Percentiles rank a stretch among this genome's conserved stretches.
phyloP scores from a whole-genome alignment of 2,329 filamentous ascomycete genomes.

The Pseudogymnoascus sp. region DNA sequence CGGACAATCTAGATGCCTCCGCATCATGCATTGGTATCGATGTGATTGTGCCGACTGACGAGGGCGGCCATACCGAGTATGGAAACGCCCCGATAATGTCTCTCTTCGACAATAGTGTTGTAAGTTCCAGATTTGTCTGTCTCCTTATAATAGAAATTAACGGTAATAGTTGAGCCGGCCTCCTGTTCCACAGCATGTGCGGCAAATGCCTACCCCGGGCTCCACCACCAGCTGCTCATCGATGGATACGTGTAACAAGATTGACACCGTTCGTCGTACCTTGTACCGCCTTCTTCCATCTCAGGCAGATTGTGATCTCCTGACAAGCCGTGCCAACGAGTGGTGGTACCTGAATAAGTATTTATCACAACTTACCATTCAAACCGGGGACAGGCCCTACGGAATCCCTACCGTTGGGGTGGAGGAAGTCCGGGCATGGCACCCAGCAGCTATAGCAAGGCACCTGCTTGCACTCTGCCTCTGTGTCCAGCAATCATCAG shows the following conservation, averaged over 20 bases:
- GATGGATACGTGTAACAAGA: constrained; percentile 20
- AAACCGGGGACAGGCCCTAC: neutral
- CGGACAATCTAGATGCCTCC: neutral
- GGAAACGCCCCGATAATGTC: constrained; percentile 25
- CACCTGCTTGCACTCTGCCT: constrained; percentile 26
- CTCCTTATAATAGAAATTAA: neutral
- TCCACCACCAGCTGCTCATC: constrained; percentile 16
- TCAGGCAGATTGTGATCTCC: constrained; percentile 24
- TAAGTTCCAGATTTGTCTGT: constrained; percentile 16
- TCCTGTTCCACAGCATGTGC: constrained; percentile 8
- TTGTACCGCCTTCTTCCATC: constrained; percentile 27
- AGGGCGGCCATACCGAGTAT: constrained; percentile 13
- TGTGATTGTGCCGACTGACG: constrained; percentile 22
- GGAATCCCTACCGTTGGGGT: constrained; percentile 21
- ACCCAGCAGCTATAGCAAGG: constrained; percentile 25
- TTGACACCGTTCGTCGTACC: constrained; percentile 26
- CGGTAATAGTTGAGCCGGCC: constrained; percentile 10
- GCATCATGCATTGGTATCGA: constrained; percentile 26
- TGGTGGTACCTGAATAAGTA: constrained; percentile 26
- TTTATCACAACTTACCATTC: constrained; percentile 16
- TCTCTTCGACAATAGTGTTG: constrained; percentile 28
- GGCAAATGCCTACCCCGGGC: constrained; percentile 21
- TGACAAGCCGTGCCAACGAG: constrained; percentile 21
- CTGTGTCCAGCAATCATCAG: constrained; percentile 27
- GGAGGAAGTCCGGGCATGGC: constrained; percentile 20